Evolutionary conservation across 805 yeast species (phyloP), one percentile per base, ranked within the genome.

Genomic region (Kuraishia floccosa): DNA sequence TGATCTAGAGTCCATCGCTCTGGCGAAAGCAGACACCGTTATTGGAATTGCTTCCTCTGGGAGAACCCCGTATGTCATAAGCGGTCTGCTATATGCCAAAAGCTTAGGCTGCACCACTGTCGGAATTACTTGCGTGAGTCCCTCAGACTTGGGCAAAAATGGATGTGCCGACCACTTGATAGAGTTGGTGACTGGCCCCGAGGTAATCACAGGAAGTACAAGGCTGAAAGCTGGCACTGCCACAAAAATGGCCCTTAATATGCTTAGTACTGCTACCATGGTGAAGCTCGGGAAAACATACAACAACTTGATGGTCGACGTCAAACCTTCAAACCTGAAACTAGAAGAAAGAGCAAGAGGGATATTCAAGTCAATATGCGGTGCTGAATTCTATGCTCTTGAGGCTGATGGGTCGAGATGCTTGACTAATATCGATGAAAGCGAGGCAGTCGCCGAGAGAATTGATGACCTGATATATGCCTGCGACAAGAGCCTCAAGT

Each of bases 41-140:
- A 24, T 47, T 17, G 52, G 50, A 3, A 44, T 47, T 27, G 50
- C 52, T 3, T 37, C 50, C 9, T 47, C 52, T 5, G 52, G 52
- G 6, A 32, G 52, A 33, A 47, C 52, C 8, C 52, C 52, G 7
- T 47, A 44, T 35, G 50, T 44, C 12, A 24, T 44, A 10, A 41
- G 44, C 5, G 49, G 40, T 8, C 17, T 47, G 25, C 28, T 31
- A 9, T 44, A 41, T 30, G 48, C 43, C 10, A 38, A 38, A 28
- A 25, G 24, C 11, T 12, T 36, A 4, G 51, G 51, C 4, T 43
- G 44, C 27, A 24, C 32, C 13, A 46, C 50, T n/a, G 30, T 39
- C 2, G 49, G 46, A 11, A 25, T 44, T 6, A 35, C 38, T 9
- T 40, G 46, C 23, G 44, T 43, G 10, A 17, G 17, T 6, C 41